Evolutionary conservation across 495 filamentous ascomycete genomes (phyloP).

Genomic region (Penicillium daleae): DNA sequence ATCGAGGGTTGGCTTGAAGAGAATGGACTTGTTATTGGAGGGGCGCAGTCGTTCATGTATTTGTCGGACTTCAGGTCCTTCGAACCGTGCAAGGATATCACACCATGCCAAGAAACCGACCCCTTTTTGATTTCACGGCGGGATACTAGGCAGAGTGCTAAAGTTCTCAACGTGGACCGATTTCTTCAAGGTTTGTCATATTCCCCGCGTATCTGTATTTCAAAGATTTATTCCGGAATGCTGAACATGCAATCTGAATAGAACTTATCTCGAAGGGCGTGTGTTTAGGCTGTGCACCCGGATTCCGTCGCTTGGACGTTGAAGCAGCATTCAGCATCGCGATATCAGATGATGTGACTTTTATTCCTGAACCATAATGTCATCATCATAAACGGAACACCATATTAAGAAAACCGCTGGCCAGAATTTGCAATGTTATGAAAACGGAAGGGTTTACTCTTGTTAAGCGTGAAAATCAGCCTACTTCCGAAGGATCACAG

Average conservation of each 20-base stretch:
- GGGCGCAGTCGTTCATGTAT: neutral
- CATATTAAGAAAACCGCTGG: no score
- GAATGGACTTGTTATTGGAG: neutral
- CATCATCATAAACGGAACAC: no score
- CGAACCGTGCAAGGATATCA: neutral
- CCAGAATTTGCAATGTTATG: no score
- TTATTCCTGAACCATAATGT: neutral
- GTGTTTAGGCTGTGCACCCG: neutral
- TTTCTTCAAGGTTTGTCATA: neutral
- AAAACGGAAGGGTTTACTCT: neutral
- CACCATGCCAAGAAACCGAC: neutral
- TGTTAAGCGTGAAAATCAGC: neutral
- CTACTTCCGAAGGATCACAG: no score
- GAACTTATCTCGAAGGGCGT: neutral
- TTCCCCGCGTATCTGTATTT: neutral
- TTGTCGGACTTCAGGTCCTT: neutral
- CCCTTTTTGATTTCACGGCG: neutral
- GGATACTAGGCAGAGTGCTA: neutral
- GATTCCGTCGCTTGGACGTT: neutral
- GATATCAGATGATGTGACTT: neutral
- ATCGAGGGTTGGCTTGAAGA: neutral
- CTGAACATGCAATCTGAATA: neutral
- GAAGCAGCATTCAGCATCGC: neutral
- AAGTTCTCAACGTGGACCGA: neutral
- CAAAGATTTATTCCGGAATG: neutral